Percentiles rank a stretch among this genome's conserved stretches.
These are phyloP conservation scores for Lotmaria passim DNA, from an alignment of 208 protist genomes.

Conservation along the genomic window DNA sequence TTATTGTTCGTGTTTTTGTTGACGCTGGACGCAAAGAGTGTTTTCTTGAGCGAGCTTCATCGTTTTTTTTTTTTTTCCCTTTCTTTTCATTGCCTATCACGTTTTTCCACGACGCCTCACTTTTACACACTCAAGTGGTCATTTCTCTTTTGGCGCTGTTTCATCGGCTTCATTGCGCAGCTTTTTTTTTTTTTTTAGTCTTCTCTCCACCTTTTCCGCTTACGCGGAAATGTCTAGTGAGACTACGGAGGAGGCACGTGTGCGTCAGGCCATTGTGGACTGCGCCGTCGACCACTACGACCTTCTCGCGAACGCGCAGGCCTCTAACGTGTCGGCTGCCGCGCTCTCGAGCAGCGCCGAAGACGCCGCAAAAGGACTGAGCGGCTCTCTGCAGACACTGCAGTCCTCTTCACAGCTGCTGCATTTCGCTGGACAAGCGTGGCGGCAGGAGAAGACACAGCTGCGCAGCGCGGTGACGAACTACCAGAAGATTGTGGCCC, in stretches of 20 bases:
- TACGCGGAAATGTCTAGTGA: slow-evolving; percentile 2
- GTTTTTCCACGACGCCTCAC: too few relatives aligned
- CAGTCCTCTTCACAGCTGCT: slow-evolving; percentile 56
- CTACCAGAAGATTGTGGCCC: slow-evolving; percentile 68
- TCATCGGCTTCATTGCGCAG: too few relatives aligned
- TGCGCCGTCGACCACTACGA: slow-evolving; percentile 73
- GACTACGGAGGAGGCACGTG: slow-evolving; percentile 44
- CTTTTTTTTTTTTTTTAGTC: too few relatives aligned
- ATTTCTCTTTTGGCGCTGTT: too few relatives aligned
- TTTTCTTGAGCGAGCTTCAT: too few relatives aligned
- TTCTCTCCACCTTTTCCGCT: background rate
- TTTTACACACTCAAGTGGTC: too few relatives aligned
- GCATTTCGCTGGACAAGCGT: slow-evolving; percentile 45
- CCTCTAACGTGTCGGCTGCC: slow-evolving; percentile 51
- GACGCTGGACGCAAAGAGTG: too few relatives aligned
- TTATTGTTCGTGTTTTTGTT: too few relatives aligned
- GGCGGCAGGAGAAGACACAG: slow-evolving; percentile 67
- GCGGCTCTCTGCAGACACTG: slow-evolving; percentile 53
- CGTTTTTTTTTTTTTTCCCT: too few relatives aligned
- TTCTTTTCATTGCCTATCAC: too few relatives aligned
- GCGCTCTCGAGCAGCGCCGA: slow-evolving; percentile 41
- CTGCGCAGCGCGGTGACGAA: slow-evolving; percentile 52
- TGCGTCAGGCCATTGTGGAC: slow-evolving; percentile 66
- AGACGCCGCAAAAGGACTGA: slow-evolving; percentile 46
- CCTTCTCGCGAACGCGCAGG: slow-evolving; percentile 58